Conservation (phyloP, 108 stramenopile species). For the Skeletonema tropicum region DNA sequence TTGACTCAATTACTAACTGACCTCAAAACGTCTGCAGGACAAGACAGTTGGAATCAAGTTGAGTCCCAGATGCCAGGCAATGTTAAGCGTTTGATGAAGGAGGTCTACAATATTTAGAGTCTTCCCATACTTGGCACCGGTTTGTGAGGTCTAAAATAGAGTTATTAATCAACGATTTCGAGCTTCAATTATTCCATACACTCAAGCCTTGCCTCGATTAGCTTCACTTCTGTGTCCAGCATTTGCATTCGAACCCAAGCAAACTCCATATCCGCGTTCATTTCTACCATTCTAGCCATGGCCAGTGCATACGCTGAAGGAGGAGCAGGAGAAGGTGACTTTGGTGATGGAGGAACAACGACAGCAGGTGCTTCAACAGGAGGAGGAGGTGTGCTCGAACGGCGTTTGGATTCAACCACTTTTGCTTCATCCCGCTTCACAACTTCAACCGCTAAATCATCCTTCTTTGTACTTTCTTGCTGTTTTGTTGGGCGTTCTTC, state of each 20-base stretch:
- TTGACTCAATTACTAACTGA: conserved; percentile 64
- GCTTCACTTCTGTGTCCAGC: conserved; percentile 36
- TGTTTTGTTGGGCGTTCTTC: background rate
- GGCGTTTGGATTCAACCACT: background rate
- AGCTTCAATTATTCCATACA: conserved; percentile 20
- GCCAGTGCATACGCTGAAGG: conserved; percentile 35
- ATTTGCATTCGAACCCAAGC: conserved; percentile 40
- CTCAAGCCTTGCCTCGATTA: conserved; percentile 30
- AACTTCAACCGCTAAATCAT: background rate
- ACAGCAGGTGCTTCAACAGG: background rate
- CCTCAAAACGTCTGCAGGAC: conserved; percentile 66
- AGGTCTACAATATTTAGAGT: conserved; percentile 48
- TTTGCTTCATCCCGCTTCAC: background rate
- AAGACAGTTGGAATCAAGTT: conserved; percentile 59
- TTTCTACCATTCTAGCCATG: conserved; percentile 50
- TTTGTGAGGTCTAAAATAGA: background rate
- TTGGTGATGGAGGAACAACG: conserved; percentile 33
- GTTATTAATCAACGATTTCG: background rate
- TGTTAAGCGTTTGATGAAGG: conserved; percentile 68
- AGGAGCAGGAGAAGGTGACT: conserved; percentile 41
- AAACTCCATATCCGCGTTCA: conserved; percentile 56
- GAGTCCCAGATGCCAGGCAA: conserved; percentile 70
- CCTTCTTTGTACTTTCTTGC: background rate
- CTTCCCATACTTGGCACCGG: too few relatives aligned
- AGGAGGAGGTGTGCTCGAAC: background rate